Percentiles rank a stretch among this genome's conserved stretches.
These are phyloP conservation scores for Misopates orontium DNA, from an alignment of 257 asterid species.

Conservation along the genomic window DNA sequence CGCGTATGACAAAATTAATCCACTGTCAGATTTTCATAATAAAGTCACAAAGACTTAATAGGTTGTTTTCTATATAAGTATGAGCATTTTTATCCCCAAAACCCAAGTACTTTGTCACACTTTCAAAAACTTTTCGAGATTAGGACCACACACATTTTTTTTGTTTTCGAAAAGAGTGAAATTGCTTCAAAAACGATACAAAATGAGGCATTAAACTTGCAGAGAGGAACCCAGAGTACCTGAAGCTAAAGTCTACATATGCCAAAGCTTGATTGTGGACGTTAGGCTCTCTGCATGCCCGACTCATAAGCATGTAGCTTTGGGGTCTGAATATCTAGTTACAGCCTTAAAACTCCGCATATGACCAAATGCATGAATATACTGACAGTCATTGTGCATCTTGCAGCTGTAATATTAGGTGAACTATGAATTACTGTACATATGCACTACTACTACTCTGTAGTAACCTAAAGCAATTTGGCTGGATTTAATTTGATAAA, in stretches of 20 bases:
- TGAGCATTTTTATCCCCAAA: too few species aligned
- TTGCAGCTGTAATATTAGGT: background rate
- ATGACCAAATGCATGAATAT: background rate
- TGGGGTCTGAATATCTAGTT: slow-evolving; percentile 1
- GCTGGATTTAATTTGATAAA: slow-evolving; percentile 10
- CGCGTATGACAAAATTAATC: too few species aligned
- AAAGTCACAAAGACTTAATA: too few species aligned
- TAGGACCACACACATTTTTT: too few species aligned
- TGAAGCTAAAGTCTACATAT: slow-evolving; percentile 3
- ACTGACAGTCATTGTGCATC: background rate
- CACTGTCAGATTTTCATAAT: too few species aligned
- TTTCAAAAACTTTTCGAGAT: too few species aligned
- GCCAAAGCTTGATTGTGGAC: slow-evolving; percentile 4
- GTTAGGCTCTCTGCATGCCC: slow-evolving; percentile 7
- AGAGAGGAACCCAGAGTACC: background rate
- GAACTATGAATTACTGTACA: slow-evolving; percentile 4
- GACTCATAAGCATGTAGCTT: background rate
- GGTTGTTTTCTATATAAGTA: too few species aligned
- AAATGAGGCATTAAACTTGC: too few species aligned
- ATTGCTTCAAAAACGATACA: too few species aligned
- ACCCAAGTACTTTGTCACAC: too few species aligned
- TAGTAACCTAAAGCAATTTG: slow-evolving; percentile 20
- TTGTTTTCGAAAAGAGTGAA: too few species aligned
- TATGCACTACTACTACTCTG: slow-evolving; percentile 20
- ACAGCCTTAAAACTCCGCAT: background rate